Base-by-base conservation (phyloP, 2,329 filamentous ascomycete species). In the Arthrobotrys sphaeroides region DNA sequence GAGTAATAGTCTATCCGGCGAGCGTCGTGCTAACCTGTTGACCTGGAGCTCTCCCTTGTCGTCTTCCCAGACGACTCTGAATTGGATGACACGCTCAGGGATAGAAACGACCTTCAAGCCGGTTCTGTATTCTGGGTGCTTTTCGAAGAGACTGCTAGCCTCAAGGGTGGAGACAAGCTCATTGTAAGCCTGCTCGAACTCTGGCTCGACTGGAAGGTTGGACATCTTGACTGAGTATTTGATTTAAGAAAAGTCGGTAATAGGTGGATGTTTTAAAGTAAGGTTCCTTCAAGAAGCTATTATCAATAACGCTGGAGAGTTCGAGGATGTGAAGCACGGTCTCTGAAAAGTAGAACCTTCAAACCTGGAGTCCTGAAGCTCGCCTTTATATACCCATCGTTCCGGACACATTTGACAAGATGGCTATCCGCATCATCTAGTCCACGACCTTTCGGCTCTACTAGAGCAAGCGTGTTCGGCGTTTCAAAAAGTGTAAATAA, bases 141-240 rank as follows among this genome's bases (percentile, higher is more conserved):
- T 91, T 84, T 94, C 83, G 87, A 98, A 98, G 79, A 99, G 91
- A 78, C 90, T 89, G 84, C 91, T 95, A 87, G 94, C 90, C 86
- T 98, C 93, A 82, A 99, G 92, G 77, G 94, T 97, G 82, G 91
- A 95, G 84, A 88, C 92, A 80, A 99, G 92, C 89, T 99, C 94
- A 84, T 93, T 92, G 89, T 96, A 96, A 82, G 94, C 94, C 89
- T 98, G 94, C 89, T 97, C 90, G 86, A 98, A 98, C 87, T 99
- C 94, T 82, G 95, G 94, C 89, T 98, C 94, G 78, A 86, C 85
- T 61, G 92, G 89, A 81, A 95, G 87, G 86, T 95, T 90, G 79
- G 93, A 91, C 92, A 96, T 95, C 20, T 65, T 75, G 45, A 33
- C 38, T 33, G 33, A 53, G 55, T 47, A 36, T 36, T 79, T 79